Base-by-base conservation (phyloP, 2,329 filamentous ascomycete species). In the Exserohilum rostratum region DNA sequence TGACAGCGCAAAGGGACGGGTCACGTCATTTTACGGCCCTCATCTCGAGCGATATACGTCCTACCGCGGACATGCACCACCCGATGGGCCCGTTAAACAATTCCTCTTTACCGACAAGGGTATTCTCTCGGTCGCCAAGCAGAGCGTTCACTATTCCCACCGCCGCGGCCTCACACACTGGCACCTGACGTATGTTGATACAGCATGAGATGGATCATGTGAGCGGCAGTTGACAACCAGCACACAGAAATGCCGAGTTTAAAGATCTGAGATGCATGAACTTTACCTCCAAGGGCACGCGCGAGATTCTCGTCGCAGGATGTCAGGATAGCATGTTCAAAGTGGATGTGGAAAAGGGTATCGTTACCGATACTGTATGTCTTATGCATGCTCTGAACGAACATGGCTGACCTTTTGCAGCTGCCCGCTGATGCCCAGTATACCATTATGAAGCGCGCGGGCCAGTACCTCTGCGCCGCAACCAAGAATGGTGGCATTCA, bases 201-300 rank as follows among this genome's bases (percentile, higher is more conserved):
- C 30, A 27, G 17, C 22, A 5, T 7, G 25, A 22, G 15, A 10
- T 25, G 22, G 4, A 25, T 7, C 22, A 25, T 20, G 38, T 15
- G 13, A 38, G 13, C 12, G 39, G 42, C 40, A 58, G 58, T 64
- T 71, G 64, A 73, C 56, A 11, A 20, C 30, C 40, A 25, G 31
- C 35, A 3, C 58, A 52, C 61, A 90, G 88, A 61, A 83, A 87
- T 68, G 80, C 86, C 25, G 88, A 89, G 51, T 96, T 98, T 88
- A 86, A 84, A 60, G 91, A 97, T 70, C 79, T 99, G 61, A 86
- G 87, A 65, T 98, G 95, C 76, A 98, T 98, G 92, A 93, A 90
- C 73, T 97, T 96, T 72, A 96, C 91, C 1, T 92, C 90, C 25
- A 92, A 92, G 69, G 89, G 89, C 7, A 90, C 90, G 22, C 84